Evolutionary conservation across 2,329 filamentous ascomycete genomes (phyloP).

Genomic region (Calycina marina): DNA sequence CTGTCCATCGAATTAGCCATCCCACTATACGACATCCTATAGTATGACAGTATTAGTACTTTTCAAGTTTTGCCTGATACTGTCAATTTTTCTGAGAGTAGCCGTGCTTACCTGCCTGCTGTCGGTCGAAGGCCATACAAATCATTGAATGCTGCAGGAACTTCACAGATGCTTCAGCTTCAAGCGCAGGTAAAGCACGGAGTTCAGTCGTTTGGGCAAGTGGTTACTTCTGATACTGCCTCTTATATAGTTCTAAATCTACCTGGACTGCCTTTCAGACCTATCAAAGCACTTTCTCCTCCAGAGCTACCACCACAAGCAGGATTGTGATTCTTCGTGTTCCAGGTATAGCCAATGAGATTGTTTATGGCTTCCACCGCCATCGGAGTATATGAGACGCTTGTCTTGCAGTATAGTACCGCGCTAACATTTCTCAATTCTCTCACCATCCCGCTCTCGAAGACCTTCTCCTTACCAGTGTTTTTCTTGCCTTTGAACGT

Average conservation of each 20-base stretch:
- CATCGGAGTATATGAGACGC: constrained; percentile 27
- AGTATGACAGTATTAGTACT: too few species aligned
- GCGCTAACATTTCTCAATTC: constrained; percentile 27
- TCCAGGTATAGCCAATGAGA: constrained; percentile 26
- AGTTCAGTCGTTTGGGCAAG: not conserved
- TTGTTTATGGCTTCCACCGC: constrained; percentile 29
- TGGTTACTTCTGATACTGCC: not conserved
- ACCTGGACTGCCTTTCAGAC: constrained; percentile 19
- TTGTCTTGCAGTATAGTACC: constrained; percentile 28
- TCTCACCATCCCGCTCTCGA: constrained; percentile 34
- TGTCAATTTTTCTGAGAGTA: too few species aligned
- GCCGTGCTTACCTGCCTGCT: constrained; percentile 14
- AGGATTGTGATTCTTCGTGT: constrained; percentile 20
- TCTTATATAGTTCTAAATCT: constrained; percentile 22
- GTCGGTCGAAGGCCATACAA: constrained; percentile 26
- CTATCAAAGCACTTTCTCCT: constrained; percentile 22
- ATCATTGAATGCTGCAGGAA: constrained; percentile 25
- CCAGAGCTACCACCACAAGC: constrained; percentile 20
- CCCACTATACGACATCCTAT: constrained; percentile 32
- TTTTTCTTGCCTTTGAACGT: constrained; percentile 39
- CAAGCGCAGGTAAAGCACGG: constrained; percentile 4
- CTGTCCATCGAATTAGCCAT: constrained; percentile 45
- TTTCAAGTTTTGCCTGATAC: too few species aligned
- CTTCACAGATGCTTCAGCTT: constrained; percentile 17
- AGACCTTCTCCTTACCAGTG: constrained; percentile 32